These are phyloP conservation scores for Amaranthus cruentus DNA, from an alignment of 148 eudicot genomes.

Conservation along the genomic window DNA sequence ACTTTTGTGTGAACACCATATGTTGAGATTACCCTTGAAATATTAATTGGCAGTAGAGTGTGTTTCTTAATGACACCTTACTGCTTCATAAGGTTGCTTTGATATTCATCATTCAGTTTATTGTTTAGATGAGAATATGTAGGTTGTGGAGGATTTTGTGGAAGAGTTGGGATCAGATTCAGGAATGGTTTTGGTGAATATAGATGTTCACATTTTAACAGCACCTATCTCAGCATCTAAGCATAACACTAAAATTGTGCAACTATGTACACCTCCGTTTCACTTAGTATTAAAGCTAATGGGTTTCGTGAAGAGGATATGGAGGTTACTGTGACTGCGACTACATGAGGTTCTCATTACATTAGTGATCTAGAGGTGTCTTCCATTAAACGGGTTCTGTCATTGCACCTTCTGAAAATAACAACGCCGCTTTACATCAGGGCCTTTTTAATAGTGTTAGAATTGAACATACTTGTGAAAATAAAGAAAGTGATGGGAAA, in stretches of 20 bases:
- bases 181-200: constrained; percentile 88
- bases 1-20: too few relatives aligned
- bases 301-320: constrained; percentile 42
- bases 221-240: constrained; percentile 78
- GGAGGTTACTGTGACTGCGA: constrained; percentile 41
- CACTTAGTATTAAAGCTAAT: constrained; percentile 64
- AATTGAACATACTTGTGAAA: constrained; percentile 20
- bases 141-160: constrained; percentile 42
- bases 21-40: too few relatives aligned
- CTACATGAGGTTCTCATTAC: constrained; percentile 45
- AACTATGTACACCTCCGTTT: constrained; percentile 72
- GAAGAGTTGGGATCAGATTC: constrained; percentile 59
- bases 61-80: too few relatives aligned
- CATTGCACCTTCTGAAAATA: constrained; percentile 4
- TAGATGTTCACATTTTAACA: constrained; percentile 86
- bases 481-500: constrained; percentile 5
- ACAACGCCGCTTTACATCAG: constrained; percentile 19
- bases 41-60: too few relatives aligned
- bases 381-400: constrained; percentile 17
- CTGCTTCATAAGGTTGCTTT: too few relatives aligned
- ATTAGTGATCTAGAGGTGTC: constrained; percentile 40
- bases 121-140: constrained; percentile 67
- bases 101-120: constrained; percentile 24
- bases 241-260: constrained; percentile 46
- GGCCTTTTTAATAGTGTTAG: constrained; percentile 12